Base-by-base conservation (phyloP, 768 basidiomycete genomes). In the Thelephora ganbajun region DNA sequence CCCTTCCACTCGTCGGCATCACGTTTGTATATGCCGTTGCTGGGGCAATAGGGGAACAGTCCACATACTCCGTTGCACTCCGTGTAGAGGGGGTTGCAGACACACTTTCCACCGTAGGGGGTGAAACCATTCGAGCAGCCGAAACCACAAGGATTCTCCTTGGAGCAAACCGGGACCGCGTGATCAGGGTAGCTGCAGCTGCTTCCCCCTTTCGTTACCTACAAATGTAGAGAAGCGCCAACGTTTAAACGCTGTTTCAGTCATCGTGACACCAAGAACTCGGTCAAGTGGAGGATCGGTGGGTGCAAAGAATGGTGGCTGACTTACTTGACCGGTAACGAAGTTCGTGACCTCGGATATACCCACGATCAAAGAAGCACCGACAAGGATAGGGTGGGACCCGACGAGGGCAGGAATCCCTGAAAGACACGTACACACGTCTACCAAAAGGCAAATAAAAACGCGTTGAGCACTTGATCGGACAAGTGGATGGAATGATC, bases 1-100 rank as follows among this genome's bases (percentile, higher is more conserved):
- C 46, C 55, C 26, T 58, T 48, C 3, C 49, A 49, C 37, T 51
- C 39, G 18, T 66, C 65, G 35, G 68, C 59, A 54, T 67, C 67
- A 33, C 57, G 50, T 52, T 52, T 54, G 16, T 48, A 22, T 51
- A 53, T 16, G 59, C 51, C 30, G n/a, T 56, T 35, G 11, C 67
- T 68, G 2, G 57, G 51, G 47, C 62, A 64, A 2, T 49, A 35
- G n/a, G 51, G 46, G 44, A 48, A 46, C 9, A 16, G 3, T 9
- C 52, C 51, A 48, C 73, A 77, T 35, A 66, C 57, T n/a, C 71
- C 74, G 47, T 75, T 74, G 57, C 75, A 77, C 45, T 68, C 63
- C 2, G 54, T 64, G 47, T 59, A 59, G 1, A 73, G 73, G 35
- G 57, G 47, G 3, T 54, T 43, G 59, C 75, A 76, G 18, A 66